phyloP scores from a whole-genome alignment of 1,284 basidiomycete genomes.

The Grifola frondosa region DNA sequence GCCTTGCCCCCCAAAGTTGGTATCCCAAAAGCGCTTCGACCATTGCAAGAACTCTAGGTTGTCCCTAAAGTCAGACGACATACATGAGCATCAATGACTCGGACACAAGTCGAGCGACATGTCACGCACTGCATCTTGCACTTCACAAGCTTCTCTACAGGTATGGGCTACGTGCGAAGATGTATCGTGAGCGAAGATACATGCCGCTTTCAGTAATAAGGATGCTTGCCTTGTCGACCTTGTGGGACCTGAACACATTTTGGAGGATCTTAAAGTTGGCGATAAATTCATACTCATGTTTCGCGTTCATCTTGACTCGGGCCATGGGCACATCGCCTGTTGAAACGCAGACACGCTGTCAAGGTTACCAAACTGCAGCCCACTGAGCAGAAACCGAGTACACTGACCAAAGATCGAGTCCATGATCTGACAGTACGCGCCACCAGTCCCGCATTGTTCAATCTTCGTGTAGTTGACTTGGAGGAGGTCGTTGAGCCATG shows the following conservation, averaged over 20 bases:
- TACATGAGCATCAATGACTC: slow-evolving; percentile 7
- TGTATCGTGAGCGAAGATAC: slow-evolving; percentile 5
- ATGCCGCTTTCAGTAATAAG: not conserved
- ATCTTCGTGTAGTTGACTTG: slow-evolving; percentile 91
- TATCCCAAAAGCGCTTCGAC: slow-evolving; percentile 96
- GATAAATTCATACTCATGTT: slow-evolving; percentile 94
- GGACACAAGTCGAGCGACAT: slow-evolving; percentile 23
- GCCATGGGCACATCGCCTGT: slow-evolving; percentile 84
- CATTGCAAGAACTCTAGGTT: slow-evolving; percentile 99
- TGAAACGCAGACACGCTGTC: slow-evolving; percentile 1
- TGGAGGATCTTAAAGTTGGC: slow-evolving; percentile 96
- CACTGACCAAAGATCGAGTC: slow-evolving; percentile 88
- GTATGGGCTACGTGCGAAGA: slow-evolving; percentile 73
- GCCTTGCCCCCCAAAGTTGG: slow-evolving; percentile 82
- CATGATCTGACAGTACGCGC: slow-evolving; percentile 88
- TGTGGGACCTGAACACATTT: slow-evolving; percentile 82
- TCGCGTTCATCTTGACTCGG: slow-evolving; percentile 90
- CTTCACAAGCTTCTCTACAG: slow-evolving; percentile 89
- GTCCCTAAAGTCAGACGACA: slow-evolving; percentile 54
- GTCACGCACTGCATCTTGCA: slow-evolving; percentile 98
- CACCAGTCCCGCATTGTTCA: slow-evolving; percentile 91
- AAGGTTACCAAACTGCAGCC: slow-evolving; percentile 8
- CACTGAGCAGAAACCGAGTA: not conserved
- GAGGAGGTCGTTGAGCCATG: slow-evolving; percentile 94
- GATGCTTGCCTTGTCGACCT: slow-evolving; percentile 85